Conservation (phyloP, 306 rosid species). For the Fagus crenata region DNA sequence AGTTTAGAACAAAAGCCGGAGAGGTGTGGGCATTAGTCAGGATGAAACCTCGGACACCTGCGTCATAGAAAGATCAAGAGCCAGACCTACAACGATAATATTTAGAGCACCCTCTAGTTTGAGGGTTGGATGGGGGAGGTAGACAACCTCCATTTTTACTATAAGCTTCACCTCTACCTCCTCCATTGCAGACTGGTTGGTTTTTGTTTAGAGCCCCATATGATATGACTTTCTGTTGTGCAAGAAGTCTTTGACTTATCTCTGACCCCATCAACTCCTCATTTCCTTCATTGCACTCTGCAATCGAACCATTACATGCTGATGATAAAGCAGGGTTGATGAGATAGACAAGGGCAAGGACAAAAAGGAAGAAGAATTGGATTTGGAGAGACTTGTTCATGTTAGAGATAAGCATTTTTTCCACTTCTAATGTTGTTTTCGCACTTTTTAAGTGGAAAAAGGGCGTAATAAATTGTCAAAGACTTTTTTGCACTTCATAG, state of each 20-base stretch:
- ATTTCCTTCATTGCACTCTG: slow-evolving; percentile 54
- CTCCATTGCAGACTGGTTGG: slow-evolving; percentile 61
- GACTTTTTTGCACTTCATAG: slow-evolving; percentile 14
- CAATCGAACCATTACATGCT: slow-evolving; percentile 72
- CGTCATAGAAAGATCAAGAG: slow-evolving; percentile 24
- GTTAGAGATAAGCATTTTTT: slow-evolving; percentile 12
- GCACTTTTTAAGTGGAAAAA: background rate
- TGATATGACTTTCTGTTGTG: slow-evolving; percentile 52
- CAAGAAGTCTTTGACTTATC: slow-evolving; percentile 61
- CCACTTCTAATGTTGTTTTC: slow-evolving; percentile 21
- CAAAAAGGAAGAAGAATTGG: slow-evolving; percentile 29
- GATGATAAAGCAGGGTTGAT: slow-evolving; percentile 26
- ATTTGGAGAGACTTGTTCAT: slow-evolving; percentile 31
- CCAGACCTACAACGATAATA: slow-evolving; percentile 67
- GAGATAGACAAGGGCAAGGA: slow-evolving; percentile 35
- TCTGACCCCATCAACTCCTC: slow-evolving; percentile 81
- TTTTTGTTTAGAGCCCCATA: slow-evolving; percentile 58
- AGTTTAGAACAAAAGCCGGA: too few species aligned
- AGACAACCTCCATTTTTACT: slow-evolving; percentile 58
- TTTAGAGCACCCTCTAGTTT: slow-evolving; percentile 59
- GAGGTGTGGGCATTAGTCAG: too few species aligned
- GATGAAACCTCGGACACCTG: too few species aligned
- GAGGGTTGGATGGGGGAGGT: slow-evolving; percentile 64
- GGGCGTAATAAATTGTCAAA: background rate
- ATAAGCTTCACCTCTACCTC: slow-evolving; percentile 62